phyloP scores from a whole-genome alignment of 331 rosid genomes.

The Telfairia occidentalis region DNA sequence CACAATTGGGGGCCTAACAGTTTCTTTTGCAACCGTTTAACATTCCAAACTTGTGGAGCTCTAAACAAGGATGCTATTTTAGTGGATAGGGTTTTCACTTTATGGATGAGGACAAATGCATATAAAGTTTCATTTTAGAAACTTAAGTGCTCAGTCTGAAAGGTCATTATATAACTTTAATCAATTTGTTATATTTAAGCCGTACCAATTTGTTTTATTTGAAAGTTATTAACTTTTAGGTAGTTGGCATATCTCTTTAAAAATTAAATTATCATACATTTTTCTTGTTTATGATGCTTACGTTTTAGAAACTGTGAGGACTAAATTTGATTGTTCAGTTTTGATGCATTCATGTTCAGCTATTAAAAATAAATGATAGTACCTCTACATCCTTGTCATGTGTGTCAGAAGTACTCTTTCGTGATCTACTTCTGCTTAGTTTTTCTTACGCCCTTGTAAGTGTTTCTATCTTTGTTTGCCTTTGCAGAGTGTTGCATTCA shows the following conservation, averaged over 20 bases:
- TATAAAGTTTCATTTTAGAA: neutral
- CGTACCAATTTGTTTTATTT: neutral
- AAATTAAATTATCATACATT: neutral
- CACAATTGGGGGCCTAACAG: no score
- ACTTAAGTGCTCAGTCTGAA: neutral
- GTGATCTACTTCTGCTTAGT: neutral
- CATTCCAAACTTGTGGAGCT: neutral
- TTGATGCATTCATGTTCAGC: neutral
- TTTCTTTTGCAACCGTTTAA: neutral
- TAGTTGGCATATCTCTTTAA: neutral
- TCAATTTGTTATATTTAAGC: neutral
- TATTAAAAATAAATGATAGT: neutral
- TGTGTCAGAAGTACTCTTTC: neutral
- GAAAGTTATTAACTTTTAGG: neutral
- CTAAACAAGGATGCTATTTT: neutral
- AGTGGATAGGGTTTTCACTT: neutral
- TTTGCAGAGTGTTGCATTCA: slow-evolving; percentile 72
- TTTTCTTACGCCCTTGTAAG: neutral
- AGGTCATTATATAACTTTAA: neutral
- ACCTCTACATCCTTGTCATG: neutral
- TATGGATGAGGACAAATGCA: neutral
- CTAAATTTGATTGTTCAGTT: neutral
- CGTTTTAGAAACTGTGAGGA: neutral
- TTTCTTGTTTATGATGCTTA: neutral
- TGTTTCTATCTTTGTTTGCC: slow-evolving; percentile 2